A percentile compares a stretch with the other conserved stretches of the same genome.
phyloP scores from a whole-genome alignment of 2,329 filamentous ascomycete species.

The Scytalidium sp. region DNA sequence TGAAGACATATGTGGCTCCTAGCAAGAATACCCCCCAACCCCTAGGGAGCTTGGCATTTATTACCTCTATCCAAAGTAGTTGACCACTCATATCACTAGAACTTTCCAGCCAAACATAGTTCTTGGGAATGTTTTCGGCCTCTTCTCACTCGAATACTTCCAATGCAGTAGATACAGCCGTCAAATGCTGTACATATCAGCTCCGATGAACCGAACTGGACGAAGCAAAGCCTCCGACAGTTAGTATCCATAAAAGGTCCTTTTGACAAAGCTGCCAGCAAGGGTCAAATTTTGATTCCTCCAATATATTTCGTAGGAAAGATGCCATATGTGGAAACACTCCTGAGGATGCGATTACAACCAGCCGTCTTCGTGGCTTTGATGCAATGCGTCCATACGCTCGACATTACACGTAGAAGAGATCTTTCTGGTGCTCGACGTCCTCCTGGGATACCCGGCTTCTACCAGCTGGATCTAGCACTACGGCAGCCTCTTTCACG shows the following conservation, averaged over 20 bases:
- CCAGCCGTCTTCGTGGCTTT: too few species aligned
- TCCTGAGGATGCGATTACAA: too few species aligned
- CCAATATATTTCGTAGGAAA: not conserved
- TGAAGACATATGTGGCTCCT: too few species aligned
- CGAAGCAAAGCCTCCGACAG: slow-evolving; percentile 6
- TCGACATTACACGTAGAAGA: too few species aligned
- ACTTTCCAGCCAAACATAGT: slow-evolving; percentile 8
- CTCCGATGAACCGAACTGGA: slow-evolving; percentile 1
- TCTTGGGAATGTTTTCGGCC: not conserved
- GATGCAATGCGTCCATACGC: too few species aligned
- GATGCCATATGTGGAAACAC: slow-evolving; percentile 4
- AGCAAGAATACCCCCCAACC: too few species aligned
- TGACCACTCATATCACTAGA: slow-evolving; percentile 6
- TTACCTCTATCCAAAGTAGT: slow-evolving; percentile 7
- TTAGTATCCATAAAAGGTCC: slow-evolving; percentile 7
- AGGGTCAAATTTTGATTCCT: slow-evolving; percentile 5
- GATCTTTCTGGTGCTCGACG: too few species aligned
- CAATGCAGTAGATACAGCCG: slow-evolving; percentile 3
- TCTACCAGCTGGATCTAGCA: too few species aligned
- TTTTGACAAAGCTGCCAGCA: slow-evolving; percentile 5
- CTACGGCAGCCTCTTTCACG: too few species aligned
- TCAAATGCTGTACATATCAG: slow-evolving; percentile 6
- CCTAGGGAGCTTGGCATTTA: not conserved
- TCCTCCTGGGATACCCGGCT: too few species aligned
- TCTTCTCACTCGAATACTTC: slow-evolving; percentile 4